Conservation (phyloP, 306 rosid genomes). For the Quercus bicolor region DNA sequence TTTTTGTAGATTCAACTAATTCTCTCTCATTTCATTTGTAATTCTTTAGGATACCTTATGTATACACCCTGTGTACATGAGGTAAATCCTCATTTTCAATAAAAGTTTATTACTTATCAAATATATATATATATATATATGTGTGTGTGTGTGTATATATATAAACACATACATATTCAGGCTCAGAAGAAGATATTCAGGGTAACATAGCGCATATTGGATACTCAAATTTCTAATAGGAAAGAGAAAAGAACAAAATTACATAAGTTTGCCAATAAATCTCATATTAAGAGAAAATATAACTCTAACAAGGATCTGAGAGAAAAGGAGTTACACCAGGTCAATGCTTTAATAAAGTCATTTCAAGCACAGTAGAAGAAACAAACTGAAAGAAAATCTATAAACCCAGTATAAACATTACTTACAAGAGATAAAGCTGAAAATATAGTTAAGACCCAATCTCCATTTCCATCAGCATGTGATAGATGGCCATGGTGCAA, state of each 20-base stretch:
- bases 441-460: conserved; percentile 89
- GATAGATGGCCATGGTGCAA: conserved; percentile 89
- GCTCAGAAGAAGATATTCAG: too few relatives aligned
- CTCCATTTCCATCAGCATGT: conserved; percentile 97
- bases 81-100: too few relatives aligned
- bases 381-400: not conserved
- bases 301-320: conserved; percentile 1
- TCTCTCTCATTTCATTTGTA: too few relatives aligned
- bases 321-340: not conserved
- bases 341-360: not conserved
- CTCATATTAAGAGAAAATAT: not conserved
- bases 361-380: not conserved
- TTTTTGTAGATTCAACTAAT: too few relatives aligned
- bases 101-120: too few relatives aligned
- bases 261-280: not conserved
- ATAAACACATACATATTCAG: too few relatives aligned
- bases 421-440: conserved; percentile 89
- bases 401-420: conserved; percentile 5
- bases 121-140: too few relatives aligned
- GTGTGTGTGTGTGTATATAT: too few relatives aligned
- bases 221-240: not conserved
- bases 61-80: too few relatives aligned
- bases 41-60: too few relatives aligned
- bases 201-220: not conserved
- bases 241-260: not conserved